Base-by-base conservation (phyloP, 2,329 filamentous ascomycete genomes). In the Cadophora luteo-olivacea region DNA sequence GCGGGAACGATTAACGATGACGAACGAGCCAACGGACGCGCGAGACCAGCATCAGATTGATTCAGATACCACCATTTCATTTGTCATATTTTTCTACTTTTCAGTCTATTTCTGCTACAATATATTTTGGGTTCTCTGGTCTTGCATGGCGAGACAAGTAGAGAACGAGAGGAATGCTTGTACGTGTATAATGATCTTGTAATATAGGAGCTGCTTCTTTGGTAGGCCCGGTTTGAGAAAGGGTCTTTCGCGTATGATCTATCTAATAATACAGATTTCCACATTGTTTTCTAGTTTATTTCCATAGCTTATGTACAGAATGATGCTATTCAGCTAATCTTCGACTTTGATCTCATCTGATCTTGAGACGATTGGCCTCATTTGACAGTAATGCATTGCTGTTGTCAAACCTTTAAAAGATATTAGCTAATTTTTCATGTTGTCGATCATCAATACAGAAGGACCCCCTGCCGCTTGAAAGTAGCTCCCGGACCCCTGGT, bases 1-100 rank as follows among this genome's bases (percentile, higher is more conserved):
- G 45, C 55, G 45, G 29, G 55, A 36, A 66, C 55, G 64, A 66
- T 38, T 66, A 38, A 66, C 55, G 64, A 66, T 66, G 64, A 64
- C 62, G 62, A 64, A 64, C 62, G 62, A 64, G 51, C 54, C 32
- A 66, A 66, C 64, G 64, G 64, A 61, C 54, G 64, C 24, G 41
- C 33, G 38, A 41, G 16, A 63, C 16, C 19, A 36, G 22, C 45
- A 63, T 36, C 60, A 62, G 41, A 52, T 52, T 51, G 61, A 63
- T 63, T 38, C 61, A 36, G 25, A 63, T 51, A 45, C 61, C 48
- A 64, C n/a, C 33, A 45, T 60, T 29, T 60, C 57, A 16, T 60
- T 25, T 60, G 57, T 60, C 11, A 19, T 16, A 24, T 45, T 24
- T 22, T 24, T 60, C 36, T 60, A 11, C 6, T 45, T 24, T 16